Evolutionary conservation across 257 asterid genomes (phyloP).

Genomic region (Solanum ossicruentum): DNA sequence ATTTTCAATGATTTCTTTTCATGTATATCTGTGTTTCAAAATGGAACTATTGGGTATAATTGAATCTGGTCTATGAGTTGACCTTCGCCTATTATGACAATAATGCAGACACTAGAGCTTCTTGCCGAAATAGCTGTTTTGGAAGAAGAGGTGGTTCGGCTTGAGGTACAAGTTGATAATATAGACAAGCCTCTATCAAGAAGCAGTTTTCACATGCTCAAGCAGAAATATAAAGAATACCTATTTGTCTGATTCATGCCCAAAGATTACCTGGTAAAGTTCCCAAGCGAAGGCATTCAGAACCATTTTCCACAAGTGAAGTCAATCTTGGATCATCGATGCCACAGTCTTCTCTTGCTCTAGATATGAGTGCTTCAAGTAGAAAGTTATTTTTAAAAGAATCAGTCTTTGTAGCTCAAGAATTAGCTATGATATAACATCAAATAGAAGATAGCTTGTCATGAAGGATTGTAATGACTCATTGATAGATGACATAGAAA

Average conservation of each 20-base stretch:
- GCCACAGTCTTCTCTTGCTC: conserved; percentile 13
- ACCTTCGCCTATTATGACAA: background rate
- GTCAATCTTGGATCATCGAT: conserved; percentile 18
- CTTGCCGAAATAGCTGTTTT: conserved; percentile 94
- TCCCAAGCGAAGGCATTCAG: conserved; percentile 37
- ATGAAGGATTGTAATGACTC: conserved; percentile 4
- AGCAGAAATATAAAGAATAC: conserved; percentile 6
- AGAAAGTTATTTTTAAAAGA: conserved; percentile 20
- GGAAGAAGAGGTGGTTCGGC: conserved; percentile 86
- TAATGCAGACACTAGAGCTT: conserved; percentile 66
- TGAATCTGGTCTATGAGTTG: background rate
- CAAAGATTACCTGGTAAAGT: background rate
- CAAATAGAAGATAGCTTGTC: conserved; percentile 10
- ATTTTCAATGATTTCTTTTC: background rate
- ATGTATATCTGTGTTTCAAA: background rate
- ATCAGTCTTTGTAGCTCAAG: conserved; percentile 4
- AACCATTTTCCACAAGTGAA: conserved; percentile 51
- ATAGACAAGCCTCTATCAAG: conserved; percentile 57
- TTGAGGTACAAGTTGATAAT: conserved; percentile 57
- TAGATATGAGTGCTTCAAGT: conserved; percentile 35
- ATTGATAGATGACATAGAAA: conserved; percentile 7
- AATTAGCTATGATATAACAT: conserved; percentile 1
- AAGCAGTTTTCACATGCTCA: conserved; percentile 43
- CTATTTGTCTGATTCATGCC: background rate
- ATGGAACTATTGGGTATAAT: background rate